A percentile compares a stretch with the other conserved stretches of the same genome.
Conservation (phyloP, 2,329 filamentous ascomycete genomes). For the Mycogone perniciosa region DNA sequence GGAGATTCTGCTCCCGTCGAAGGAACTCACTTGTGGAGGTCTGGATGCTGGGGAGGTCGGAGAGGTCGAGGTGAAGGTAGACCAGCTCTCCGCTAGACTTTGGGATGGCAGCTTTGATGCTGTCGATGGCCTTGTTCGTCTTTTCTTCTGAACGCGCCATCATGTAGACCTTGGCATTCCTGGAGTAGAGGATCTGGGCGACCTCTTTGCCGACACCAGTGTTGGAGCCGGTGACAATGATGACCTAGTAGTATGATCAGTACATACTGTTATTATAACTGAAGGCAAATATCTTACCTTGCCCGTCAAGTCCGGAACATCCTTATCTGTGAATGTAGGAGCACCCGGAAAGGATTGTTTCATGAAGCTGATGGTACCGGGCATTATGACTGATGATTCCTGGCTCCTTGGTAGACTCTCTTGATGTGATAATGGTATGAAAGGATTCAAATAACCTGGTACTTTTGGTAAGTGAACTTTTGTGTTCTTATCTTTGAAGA, state of each 20-base stretch:
- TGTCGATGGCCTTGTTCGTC: constrained; percentile 35
- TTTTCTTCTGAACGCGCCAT: constrained; percentile 41
- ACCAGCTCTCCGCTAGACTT: constrained; percentile 31
- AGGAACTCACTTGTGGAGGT: constrained; percentile 20
- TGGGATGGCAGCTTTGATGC: constrained; percentile 31
- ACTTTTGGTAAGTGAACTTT: not conserved
- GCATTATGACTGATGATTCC: constrained; percentile 1
- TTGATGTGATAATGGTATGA: not conserved
- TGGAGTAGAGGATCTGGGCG: constrained; percentile 44
- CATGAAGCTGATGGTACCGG: constrained; percentile 8
- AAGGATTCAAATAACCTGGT: not conserved
- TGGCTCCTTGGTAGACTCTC: not conserved
- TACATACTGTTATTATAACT: not conserved
- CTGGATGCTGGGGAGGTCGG: constrained; percentile 27
- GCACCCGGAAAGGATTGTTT: constrained; percentile 9
- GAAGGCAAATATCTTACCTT: constrained; percentile 39
- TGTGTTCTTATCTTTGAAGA: too few relatives aligned
- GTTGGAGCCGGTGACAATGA: constrained; percentile 42
- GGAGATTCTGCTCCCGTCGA: constrained; percentile 21
- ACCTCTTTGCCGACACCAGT: constrained; percentile 44
- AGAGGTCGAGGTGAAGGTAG: constrained; percentile 38
- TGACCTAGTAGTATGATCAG: constrained; percentile 29
- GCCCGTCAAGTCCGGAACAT: constrained; percentile 48
- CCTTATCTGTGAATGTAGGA: constrained; percentile 36
- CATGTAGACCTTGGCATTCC: constrained; percentile 49